phyloP scores from a whole-genome alignment of 257 asterid genomes.

The Capsicum pubescens region DNA sequence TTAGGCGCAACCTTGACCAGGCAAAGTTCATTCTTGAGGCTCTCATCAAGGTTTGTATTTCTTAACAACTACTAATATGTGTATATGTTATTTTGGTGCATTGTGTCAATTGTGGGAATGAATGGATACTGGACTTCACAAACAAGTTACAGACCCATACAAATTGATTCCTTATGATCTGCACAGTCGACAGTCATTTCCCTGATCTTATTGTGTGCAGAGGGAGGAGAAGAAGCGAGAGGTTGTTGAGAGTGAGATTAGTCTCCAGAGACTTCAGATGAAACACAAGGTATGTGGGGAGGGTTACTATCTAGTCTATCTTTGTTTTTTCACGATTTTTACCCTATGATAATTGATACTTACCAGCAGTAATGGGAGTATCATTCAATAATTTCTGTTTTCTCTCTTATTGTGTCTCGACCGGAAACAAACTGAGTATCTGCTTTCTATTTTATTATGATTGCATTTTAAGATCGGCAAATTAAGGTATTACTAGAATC shows the following conservation, averaged over 20 bases:
- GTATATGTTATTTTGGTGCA: not conserved
- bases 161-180: not conserved
- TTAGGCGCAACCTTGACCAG: constrained; percentile 97
- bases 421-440: constrained; percentile 3
- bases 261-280: constrained; percentile 89
- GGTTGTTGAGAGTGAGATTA: constrained; percentile 81
- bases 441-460: not conserved
- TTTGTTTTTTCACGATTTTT: constrained; percentile 12
- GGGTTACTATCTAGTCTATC: not conserved
- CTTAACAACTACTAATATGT: not conserved
- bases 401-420: constrained; percentile 5
- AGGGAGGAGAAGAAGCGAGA: constrained; percentile 98
- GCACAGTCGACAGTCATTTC: not conserved
- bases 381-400: not conserved
- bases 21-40: constrained; percentile 86
- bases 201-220: constrained; percentile 48
- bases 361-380: constrained; percentile 1
- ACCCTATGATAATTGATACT: not conserved
- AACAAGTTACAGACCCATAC: constrained; percentile 3
- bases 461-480: constrained; percentile 2
- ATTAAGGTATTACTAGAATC: constrained; percentile 11
- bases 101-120: constrained; percentile 12
- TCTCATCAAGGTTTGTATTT: constrained; percentile 71
- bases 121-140: constrained; percentile 14
- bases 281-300: constrained; percentile 74